Evolutionary conservation across 2,329 filamentous ascomycete genomes (phyloP).

Genomic region (Neocucurbitaria cava): DNA sequence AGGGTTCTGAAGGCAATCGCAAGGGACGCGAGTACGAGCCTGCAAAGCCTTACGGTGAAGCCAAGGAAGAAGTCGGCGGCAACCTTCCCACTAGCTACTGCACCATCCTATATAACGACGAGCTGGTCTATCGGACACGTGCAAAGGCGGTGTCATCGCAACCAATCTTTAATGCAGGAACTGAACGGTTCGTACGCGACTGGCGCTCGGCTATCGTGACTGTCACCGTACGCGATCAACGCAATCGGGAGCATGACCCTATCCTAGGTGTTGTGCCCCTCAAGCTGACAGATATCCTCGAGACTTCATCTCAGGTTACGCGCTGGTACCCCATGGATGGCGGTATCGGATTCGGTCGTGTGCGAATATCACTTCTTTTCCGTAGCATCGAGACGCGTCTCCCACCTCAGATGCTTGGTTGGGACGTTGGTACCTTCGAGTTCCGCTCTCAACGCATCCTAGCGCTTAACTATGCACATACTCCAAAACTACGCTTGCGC

Average conservation of each 20-base stretch:
- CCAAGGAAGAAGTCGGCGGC: constrained; percentile 81
- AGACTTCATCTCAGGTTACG: constrained; percentile 84
- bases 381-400: constrained; percentile 85
- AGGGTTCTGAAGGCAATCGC: constrained; percentile 80
- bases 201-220: constrained; percentile 90
- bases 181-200: constrained; percentile 89
- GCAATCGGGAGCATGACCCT: constrained; percentile 91
- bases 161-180: constrained; percentile 96
- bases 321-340: constrained; percentile 97
- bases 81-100: constrained; percentile 90
- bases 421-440: constrained; percentile 95
- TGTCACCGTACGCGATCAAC: constrained; percentile 84
- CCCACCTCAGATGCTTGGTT: constrained; percentile 85
- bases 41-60: constrained; percentile 82
- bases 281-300: constrained; percentile 85
- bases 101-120: constrained; percentile 88
- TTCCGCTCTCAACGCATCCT: constrained; percentile 76
- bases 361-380: constrained; percentile 89
- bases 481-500: constrained; percentile 74
- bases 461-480: constrained; percentile 67
- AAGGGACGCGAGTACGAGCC: constrained; percentile 90
- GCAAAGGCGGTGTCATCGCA: constrained; percentile 92
- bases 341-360: constrained; percentile 85
- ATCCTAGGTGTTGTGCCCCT: constrained; percentile 91
- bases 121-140: constrained; percentile 90